Evolutionary conservation across 1,284 basidiomycete species (phyloP).

Genomic region (Flammula alnicola): DNA sequence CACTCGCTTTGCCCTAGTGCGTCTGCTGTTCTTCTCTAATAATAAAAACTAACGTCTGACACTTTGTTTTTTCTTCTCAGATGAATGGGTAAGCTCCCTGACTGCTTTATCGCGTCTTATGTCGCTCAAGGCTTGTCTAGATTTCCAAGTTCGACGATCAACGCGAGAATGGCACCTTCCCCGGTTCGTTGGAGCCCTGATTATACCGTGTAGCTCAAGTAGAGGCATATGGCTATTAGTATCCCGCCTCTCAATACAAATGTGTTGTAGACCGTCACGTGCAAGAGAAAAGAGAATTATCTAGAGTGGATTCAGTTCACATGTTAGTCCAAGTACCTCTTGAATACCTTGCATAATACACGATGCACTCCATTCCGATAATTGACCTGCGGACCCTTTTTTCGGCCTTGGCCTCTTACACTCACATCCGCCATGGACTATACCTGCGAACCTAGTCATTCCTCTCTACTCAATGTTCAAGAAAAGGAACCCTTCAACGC

Average conservation of each 20-base stretch:
- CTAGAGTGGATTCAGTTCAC: too few species aligned
- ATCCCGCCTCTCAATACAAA: slow-evolving; percentile 1
- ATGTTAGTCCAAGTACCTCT: background rate
- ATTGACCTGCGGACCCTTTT: background rate
- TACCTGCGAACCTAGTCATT: slow-evolving; percentile 48
- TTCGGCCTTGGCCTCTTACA: slow-evolving; percentile 8
- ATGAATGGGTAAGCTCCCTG: slow-evolving; percentile 75
- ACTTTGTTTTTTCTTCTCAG: slow-evolving; percentile 42
- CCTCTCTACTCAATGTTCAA: slow-evolving; percentile 49
- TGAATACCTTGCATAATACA: slow-evolving; percentile 8
- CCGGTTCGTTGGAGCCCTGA: slow-evolving; percentile 77
- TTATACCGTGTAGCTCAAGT: slow-evolving; percentile 1
- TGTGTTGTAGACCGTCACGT: slow-evolving; percentile 23
- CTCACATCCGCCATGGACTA: slow-evolving; percentile 42
- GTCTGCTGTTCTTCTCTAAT: slow-evolving; percentile 41
- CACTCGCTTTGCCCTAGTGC: slow-evolving; percentile 97
- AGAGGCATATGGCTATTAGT: slow-evolving; percentile 5
- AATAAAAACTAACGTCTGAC: slow-evolving; percentile 12
- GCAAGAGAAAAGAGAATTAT: slow-evolving; percentile 3
- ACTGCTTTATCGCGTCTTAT: slow-evolving; percentile 8
- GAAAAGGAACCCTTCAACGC: slow-evolving; percentile 60
- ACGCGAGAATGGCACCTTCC: slow-evolving; percentile 91
- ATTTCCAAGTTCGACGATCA: slow-evolving; percentile 90
- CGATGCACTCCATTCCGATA: background rate
- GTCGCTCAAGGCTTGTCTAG: slow-evolving; percentile 44